Percentiles rank a stretch among this genome's conserved stretches.
Evolutionary conservation across 805 yeast genomes (phyloP).

Genomic region (Brettanomyces naardenensis): DNA sequence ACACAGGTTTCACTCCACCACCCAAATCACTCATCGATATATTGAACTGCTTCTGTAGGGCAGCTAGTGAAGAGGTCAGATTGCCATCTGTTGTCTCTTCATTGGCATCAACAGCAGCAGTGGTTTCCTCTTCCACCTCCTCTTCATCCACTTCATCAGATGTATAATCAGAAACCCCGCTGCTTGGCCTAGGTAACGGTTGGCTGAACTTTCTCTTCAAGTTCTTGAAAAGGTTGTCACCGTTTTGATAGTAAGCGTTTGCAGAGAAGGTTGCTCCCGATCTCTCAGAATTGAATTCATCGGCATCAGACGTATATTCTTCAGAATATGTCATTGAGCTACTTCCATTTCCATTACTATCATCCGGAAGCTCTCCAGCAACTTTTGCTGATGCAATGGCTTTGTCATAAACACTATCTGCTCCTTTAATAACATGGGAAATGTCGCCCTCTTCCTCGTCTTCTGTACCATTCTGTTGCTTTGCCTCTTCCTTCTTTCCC

Average conservation of each 20-base stretch:
- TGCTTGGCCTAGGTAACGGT: conserved; percentile 6
- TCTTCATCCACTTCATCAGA: conserved; percentile 10
- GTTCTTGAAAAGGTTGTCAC: conserved; percentile 20
- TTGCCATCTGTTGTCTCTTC: conserved; percentile 6
- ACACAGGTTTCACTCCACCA: conserved; percentile 6
- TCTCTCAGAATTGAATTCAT: conserved; percentile 16
- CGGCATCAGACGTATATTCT: conserved; percentile 24
- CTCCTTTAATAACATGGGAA: conserved; percentile 15
- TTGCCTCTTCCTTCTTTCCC: conserved; percentile 6
- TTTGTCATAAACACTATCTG: conserved; percentile 14
- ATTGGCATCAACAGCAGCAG: background rate
- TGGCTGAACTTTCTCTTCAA: conserved; percentile 14
- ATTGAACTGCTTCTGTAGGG: conserved; percentile 12
- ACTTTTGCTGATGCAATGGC: conserved; percentile 1
- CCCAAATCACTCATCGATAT: background rate
- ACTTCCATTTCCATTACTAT: background rate
- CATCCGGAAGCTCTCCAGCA: background rate
- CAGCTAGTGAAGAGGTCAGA: conserved; percentile 15
- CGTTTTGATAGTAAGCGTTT: conserved; percentile 16
- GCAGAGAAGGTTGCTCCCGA: conserved; percentile 14
- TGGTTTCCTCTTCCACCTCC: background rate
- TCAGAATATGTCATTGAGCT: conserved; percentile 16
- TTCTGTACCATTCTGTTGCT: conserved; percentile 4
- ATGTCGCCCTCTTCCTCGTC: conserved; percentile 5
- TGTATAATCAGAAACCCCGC: conserved; percentile 18